Percentiles rank a stretch among this genome's conserved stretches.
Conservation (phyloP, 805 yeast genomes). For the Ogataea pilisensis region DNA sequence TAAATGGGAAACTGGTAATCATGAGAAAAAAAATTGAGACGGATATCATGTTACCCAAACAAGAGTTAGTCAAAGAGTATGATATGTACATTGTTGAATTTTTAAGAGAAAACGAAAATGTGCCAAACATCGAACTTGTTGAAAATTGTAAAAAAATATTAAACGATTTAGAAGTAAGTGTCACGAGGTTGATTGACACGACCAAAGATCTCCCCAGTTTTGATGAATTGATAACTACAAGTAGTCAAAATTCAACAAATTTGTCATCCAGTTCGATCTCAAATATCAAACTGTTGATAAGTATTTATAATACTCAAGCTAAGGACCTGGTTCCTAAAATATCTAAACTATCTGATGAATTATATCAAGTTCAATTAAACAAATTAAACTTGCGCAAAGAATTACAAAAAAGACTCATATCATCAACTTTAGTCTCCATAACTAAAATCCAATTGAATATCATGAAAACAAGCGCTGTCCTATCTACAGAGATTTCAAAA, state of each 20-base stretch:
- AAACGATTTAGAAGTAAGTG: slow-evolving; percentile 20
- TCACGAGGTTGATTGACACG: slow-evolving; percentile 19
- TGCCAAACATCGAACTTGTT: slow-evolving; percentile 9
- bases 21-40: slow-evolving; percentile 34
- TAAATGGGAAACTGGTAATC: slow-evolving; percentile 20
- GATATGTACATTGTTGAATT: slow-evolving; percentile 38
- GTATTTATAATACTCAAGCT: slow-evolving; percentile 19
- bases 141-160: slow-evolving; percentile 20
- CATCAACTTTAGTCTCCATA: slow-evolving; percentile 30
- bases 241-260: slow-evolving; percentile 23
- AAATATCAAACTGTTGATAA: slow-evolving; percentile 20
- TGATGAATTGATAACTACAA: slow-evolving; percentile 29
- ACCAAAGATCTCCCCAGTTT: slow-evolving; percentile 26
- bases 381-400: slow-evolving; percentile 31
- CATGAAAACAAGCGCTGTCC: slow-evolving; percentile 28
- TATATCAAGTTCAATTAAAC: slow-evolving; percentile 36
- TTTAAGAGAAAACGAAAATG: slow-evolving; percentile 16
- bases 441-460: slow-evolving; percentile 37
- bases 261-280: slow-evolving; percentile 22
- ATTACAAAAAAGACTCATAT: slow-evolving; percentile 33
- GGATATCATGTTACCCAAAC: slow-evolving; percentile 34
- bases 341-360: slow-evolving; percentile 27
- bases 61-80: slow-evolving; percentile 36
- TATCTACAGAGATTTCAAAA: slow-evolving; percentile 31
- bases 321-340: slow-evolving; percentile 29